Evolutionary conservation across 495 filamentous ascomycete species (phyloP).

Genomic region (Lichenothelia convexa): DNA sequence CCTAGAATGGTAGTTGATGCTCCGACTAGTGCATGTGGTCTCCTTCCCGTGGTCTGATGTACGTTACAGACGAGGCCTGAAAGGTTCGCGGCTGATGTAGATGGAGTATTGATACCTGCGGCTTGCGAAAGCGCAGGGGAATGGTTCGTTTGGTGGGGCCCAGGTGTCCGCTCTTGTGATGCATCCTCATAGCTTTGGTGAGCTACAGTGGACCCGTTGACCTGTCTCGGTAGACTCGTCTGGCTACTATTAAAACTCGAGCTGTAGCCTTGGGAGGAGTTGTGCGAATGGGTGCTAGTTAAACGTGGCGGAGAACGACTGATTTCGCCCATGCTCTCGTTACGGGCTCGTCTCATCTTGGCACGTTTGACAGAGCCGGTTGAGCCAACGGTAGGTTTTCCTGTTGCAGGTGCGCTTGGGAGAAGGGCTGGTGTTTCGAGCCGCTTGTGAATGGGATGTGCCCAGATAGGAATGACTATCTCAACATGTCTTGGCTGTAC

Average conservation of each 20-base stretch:
- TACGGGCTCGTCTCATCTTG: constrained; percentile 20
- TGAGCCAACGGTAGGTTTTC: constrained; percentile 1
- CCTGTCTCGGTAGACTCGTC: constrained; percentile 29
- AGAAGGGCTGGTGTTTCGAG: constrained; percentile 8
- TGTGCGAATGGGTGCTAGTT: constrained; percentile 10
- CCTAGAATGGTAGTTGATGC: constrained; percentile 89
- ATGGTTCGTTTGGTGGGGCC: background rate
- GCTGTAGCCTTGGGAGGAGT: constrained; percentile 9
- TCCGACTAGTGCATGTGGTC: constrained; percentile 80
- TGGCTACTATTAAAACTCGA: constrained; percentile 37
- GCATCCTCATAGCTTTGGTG: background rate
- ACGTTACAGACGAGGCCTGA: constrained; percentile 90
- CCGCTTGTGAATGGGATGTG: constrained; percentile 15
- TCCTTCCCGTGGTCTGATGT: constrained; percentile 72
- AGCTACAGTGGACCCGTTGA: background rate
- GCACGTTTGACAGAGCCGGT: constrained; percentile 7
- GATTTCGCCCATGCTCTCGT: too few species aligned
- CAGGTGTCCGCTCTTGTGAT: background rate
- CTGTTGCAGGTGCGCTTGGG: constrained; percentile 3
- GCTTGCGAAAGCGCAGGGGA: constrained; percentile 13
- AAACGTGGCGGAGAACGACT: constrained; percentile 21
- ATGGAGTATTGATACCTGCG: constrained; percentile 14
- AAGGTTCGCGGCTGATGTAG: constrained; percentile 30
- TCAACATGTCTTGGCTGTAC: constrained; percentile 20
- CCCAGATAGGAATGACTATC: constrained; percentile 22